Evolutionary conservation across 441 rosid species (phyloP).

Genomic region (Melastoma candidum): DNA sequence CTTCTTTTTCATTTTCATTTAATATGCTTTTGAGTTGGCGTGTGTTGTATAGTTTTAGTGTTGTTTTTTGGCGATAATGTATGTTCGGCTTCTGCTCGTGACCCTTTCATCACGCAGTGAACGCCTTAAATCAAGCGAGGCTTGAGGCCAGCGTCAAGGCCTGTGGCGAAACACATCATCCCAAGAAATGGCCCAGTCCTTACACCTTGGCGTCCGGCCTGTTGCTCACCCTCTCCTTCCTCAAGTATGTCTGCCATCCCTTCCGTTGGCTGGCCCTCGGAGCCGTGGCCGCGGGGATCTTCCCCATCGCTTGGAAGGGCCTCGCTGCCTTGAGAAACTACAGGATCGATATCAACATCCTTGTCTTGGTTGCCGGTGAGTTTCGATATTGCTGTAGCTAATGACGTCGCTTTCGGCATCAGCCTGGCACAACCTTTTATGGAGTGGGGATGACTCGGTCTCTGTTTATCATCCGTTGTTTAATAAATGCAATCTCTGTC

Average conservation of each 20-base stretch:
- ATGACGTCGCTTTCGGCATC: too few species aligned
- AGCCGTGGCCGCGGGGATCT: constrained; percentile 52
- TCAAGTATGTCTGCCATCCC: constrained; percentile 52
- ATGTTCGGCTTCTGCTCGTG: not conserved
- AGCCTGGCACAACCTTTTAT: too few species aligned
- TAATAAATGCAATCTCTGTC: too few species aligned
- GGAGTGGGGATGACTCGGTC: too few species aligned
- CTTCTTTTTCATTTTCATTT: too few species aligned
- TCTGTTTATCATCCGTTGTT: too few species aligned
- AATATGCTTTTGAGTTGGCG: too few species aligned
- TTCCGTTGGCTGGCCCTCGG: constrained; percentile 62
- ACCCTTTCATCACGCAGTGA: constrained; percentile 26
- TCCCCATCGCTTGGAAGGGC: constrained; percentile 45
- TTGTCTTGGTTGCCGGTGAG: constrained; percentile 67
- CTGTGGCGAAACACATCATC: constrained; percentile 35
- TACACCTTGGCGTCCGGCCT: constrained; percentile 55
- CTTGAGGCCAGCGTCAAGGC: constrained; percentile 69
- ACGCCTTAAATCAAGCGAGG: constrained; percentile 72
- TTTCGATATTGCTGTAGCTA: not conserved
- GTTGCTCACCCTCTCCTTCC: constrained; percentile 37
- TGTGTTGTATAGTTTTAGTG: too few species aligned
- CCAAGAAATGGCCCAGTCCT: constrained; percentile 84
- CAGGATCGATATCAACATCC: constrained; percentile 59
- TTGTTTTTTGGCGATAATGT: too few species aligned
- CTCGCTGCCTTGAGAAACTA: constrained; percentile 31